Conservation (phyloP, 176 grass and related monocot genomes). For the Triticum dicoccoides region DNA sequence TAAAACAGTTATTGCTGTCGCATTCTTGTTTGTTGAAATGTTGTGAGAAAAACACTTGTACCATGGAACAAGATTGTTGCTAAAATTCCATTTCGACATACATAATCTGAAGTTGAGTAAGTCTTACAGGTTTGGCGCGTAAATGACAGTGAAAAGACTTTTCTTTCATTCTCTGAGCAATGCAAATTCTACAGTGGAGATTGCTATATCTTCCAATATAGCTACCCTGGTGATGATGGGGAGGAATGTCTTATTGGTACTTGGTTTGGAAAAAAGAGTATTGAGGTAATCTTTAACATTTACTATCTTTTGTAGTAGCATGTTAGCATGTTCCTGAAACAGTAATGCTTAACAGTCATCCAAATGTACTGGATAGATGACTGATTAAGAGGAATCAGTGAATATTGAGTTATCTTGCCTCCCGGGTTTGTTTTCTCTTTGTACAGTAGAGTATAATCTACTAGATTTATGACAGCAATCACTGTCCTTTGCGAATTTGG, state of each 20-base stretch:
- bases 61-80: slow-evolving; percentile 5
- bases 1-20: background rate
- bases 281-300: slow-evolving; percentile 60
- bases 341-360: background rate
- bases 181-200: slow-evolving; percentile 98
- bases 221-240: slow-evolving; percentile 77
- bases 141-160: slow-evolving; percentile 74
- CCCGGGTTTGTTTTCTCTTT: background rate
- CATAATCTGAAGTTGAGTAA: slow-evolving; percentile 22
- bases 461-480: background rate
- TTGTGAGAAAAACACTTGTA: slow-evolving; percentile 8
- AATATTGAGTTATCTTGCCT: background rate
- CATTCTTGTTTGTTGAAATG: slow-evolving; percentile 26
- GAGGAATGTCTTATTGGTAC: slow-evolving; percentile 93
- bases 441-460: background rate
- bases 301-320: slow-evolving; percentile 9
- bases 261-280: slow-evolving; percentile 91
- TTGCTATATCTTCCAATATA: slow-evolving; percentile 98
- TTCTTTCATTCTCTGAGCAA: slow-evolving; percentile 87
- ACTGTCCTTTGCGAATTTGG: slow-evolving; percentile 3
- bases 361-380: background rate
- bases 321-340: slow-evolving; percentile 28
- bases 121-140: slow-evolving; percentile 80
- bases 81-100: slow-evolving; percentile 11
- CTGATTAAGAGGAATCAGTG: background rate